Evolutionary conservation across 1,284 basidiomycete genomes (phyloP).

Genomic region (Ganoderma lingzhi): DNA sequence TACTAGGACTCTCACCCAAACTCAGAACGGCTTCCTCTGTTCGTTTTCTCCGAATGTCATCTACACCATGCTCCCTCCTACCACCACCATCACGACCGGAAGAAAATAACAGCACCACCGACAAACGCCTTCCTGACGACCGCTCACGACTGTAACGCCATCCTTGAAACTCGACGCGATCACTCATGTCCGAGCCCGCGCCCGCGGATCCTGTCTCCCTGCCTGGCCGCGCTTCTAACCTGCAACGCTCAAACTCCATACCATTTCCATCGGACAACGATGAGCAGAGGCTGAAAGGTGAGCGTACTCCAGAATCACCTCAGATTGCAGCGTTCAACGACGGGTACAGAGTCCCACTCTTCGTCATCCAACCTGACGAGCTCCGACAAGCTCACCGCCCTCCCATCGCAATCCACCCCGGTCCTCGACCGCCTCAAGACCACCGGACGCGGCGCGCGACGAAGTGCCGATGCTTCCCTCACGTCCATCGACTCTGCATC

Average conservation of each 20-base stretch:
- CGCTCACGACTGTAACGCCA: background rate
- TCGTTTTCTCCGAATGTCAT: background rate
- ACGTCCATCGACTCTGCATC: slow-evolving; percentile 39
- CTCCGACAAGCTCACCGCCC: slow-evolving; percentile 50
- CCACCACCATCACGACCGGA: slow-evolving; percentile 8
- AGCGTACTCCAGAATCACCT: background rate
- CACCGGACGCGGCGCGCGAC: slow-evolving; percentile 33
- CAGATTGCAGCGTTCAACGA: background rate
- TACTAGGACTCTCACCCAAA: slow-evolving; percentile 9
- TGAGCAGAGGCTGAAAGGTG: slow-evolving; percentile 24
- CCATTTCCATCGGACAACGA: slow-evolving; percentile 25
- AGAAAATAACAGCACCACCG: background rate
- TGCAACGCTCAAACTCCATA: slow-evolving; percentile 26
- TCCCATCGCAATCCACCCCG: slow-evolving; percentile 45
- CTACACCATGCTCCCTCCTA: background rate
- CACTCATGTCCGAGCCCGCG: slow-evolving; percentile 16
- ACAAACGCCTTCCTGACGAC: background rate
- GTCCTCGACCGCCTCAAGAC: slow-evolving; percentile 39
- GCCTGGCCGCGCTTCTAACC: slow-evolving; percentile 9
- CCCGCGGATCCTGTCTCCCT: background rate
- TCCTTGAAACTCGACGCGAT: background rate
- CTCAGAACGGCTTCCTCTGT: slow-evolving; percentile 10
- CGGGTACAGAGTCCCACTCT: slow-evolving; percentile 37
- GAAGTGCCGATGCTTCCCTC: slow-evolving; percentile 40
- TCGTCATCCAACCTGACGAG: slow-evolving; percentile 44